These are phyloP conservation scores for Pseudogymnoascus sp. DNA, from an alignment of 2,329 filamentous ascomycete species.

Conservation along the genomic window DNA sequence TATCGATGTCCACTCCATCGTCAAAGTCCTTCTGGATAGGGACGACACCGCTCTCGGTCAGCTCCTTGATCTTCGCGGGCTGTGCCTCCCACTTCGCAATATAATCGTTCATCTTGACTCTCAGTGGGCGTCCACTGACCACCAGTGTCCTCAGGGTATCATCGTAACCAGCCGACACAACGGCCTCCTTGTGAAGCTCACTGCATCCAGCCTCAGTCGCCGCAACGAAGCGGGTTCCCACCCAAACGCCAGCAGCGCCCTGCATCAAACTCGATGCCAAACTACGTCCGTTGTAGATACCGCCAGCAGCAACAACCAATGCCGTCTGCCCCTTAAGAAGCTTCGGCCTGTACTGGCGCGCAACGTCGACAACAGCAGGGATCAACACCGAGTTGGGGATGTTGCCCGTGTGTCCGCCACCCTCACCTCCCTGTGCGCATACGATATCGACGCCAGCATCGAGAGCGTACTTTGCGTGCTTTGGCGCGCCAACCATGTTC, in stretches of 20 bases:
- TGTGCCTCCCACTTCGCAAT: conserved; percentile 71
- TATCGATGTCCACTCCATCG: conserved; percentile 71
- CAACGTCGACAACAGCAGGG: conserved; percentile 80
- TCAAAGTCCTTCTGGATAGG: conserved; percentile 80
- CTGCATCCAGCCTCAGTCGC: conserved; percentile 73
- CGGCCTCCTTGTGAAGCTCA: conserved; percentile 73
- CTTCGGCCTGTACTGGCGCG: conserved; percentile 61
- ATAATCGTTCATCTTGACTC: conserved; percentile 78
- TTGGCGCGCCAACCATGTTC: conserved; percentile 96
- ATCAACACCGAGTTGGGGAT: conserved; percentile 81
- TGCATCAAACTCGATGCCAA: conserved; percentile 80
- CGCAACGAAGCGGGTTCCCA: conserved; percentile 88
- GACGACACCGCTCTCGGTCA: conserved; percentile 71
- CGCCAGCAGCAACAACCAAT: conserved; percentile 82
- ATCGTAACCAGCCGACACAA: conserved; percentile 70
- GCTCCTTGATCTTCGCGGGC: conserved; percentile 65
- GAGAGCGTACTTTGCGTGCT: conserved; percentile 83
- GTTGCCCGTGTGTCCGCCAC: conserved; percentile 86
- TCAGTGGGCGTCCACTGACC: conserved; percentile 70
- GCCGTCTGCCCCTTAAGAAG: conserved; percentile 62
- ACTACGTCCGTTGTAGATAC: conserved; percentile 74
- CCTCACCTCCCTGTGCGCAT: conserved; percentile 88
- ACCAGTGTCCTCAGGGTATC: conserved; percentile 80
- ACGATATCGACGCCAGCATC: conserved; percentile 83
- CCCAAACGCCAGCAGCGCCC: conserved; percentile 85